Evolutionary conservation across 495 filamentous ascomycete genomes (phyloP), one percentile per base, ranked within the genome.

Genomic region (Elaphomyces granulatus): DNA sequence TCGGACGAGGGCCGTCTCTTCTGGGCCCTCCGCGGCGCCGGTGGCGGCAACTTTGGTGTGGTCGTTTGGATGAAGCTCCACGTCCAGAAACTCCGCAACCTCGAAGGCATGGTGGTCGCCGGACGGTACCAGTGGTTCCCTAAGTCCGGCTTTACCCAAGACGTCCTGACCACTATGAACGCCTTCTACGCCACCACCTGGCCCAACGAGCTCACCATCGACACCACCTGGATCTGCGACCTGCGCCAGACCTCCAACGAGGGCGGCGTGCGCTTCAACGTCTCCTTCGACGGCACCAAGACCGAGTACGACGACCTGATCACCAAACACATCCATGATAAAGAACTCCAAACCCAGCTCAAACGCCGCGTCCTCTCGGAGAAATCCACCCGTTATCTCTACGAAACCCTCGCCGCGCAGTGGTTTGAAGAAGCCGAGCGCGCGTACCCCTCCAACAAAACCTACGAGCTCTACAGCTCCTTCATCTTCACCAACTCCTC

Each of bases 391-490:
- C 53, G 48, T 16, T 56, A 55, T 37, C 42, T 55, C 3, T 40
- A 55, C 32, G 53, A 56, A 20, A 55, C 52, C 0, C 52, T 56
- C 6, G 52, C 46, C 12, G 26, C 16, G n/a, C 53, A 56, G 42
- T 56, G 53, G 53, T 33, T 34, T 4, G 53, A 56, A 21, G 53
- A 56, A 37, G 50, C 44, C 21, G 37, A 35, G 16, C 39, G 40
- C 30, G 38, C 53, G 1, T 45, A 32, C 30, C 48, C 52, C 2
- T 42, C 30, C 8, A 48, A 50, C 18, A 40, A 20, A 9, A 42
- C 40, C 12, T 46, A 42, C 36, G 32, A 43, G 10, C 15, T 53
- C 3, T 54, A 42, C 31, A 45, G 34, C 7, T 54, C 51, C 1
- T n/a, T n/a, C n/a, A n/a, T n/a, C n/a, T n/a, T n/a, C n/a, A n/a